These are phyloP conservation scores for Paramyrothecium sp. DNA, from an alignment of 2,329 filamentous ascomycete species.

Conservation along the genomic window DNA sequence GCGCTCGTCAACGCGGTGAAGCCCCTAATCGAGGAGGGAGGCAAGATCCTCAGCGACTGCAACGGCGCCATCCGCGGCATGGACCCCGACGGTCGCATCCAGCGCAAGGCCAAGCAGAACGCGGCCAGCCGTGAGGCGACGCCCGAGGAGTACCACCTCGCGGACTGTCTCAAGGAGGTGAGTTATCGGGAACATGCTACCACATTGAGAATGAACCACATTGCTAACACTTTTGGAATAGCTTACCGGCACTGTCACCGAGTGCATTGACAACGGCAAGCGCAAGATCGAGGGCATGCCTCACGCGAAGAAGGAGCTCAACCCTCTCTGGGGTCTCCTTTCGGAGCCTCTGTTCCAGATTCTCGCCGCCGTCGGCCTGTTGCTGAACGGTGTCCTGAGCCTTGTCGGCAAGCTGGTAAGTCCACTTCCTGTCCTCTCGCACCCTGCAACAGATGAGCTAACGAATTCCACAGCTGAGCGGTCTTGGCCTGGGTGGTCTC, in stretches of 20 bases:
- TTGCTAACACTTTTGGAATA: slow-evolving; percentile 21
- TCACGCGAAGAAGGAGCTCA: slow-evolving; percentile 91
- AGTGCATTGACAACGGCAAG: slow-evolving; percentile 84
- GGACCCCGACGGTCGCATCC: slow-evolving; percentile 84
- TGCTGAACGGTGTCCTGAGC: slow-evolving; percentile 79
- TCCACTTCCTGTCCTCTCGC: neutral
- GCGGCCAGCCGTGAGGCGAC: slow-evolving; percentile 61
- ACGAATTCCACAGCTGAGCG: slow-evolving; percentile 52
- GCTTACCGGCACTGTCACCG: slow-evolving; percentile 76
- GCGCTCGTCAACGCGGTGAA: slow-evolving; percentile 82
- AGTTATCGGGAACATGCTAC: slow-evolving; percentile 11
- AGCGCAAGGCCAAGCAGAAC: slow-evolving; percentile 81
- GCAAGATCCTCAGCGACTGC: slow-evolving; percentile 78
- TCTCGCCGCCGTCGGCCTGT: slow-evolving; percentile 79
- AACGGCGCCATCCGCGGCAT: slow-evolving; percentile 85
- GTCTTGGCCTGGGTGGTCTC: slow-evolving; percentile 77
- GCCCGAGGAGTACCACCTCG: slow-evolving; percentile 81
- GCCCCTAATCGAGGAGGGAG: slow-evolving; percentile 84
- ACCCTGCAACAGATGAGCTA: slow-evolving; percentile 9
- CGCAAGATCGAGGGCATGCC: slow-evolving; percentile 89
- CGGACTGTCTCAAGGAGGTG: slow-evolving; percentile 77
- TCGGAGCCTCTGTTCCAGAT: slow-evolving; percentile 91
- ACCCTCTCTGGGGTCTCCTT: slow-evolving; percentile 81
- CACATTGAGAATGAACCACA: slow-evolving; percentile 2
- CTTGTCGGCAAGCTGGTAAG: slow-evolving; percentile 73